Percentiles rank a stretch among this genome's conserved stretches.
Conservation (phyloP, 2,329 filamentous ascomycete genomes). For the Aspergillus amoenus region DNA sequence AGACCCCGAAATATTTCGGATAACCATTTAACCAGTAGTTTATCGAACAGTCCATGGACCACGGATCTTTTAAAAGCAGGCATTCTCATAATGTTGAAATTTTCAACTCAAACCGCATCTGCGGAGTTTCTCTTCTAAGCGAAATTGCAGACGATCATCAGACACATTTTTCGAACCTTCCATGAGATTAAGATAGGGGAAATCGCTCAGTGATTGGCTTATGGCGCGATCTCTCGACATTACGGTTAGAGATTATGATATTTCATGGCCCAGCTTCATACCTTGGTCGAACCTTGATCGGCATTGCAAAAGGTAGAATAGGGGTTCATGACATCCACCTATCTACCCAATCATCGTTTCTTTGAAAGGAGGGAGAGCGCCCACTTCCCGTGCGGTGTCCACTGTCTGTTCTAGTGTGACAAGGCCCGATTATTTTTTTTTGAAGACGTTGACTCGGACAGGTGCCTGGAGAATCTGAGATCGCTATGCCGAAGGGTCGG, state of each 20-base stretch:
- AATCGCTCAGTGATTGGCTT: background rate
- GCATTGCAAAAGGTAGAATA: background rate
- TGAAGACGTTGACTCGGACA: too few relatives aligned
- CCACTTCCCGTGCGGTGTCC: too few relatives aligned
- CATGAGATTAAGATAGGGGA: background rate
- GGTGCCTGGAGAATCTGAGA: too few relatives aligned
- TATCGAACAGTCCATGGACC: background rate
- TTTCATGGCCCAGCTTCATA: background rate
- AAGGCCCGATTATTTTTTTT: too few relatives aligned
- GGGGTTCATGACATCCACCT: background rate
- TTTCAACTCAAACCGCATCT: background rate
- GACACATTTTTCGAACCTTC: too few relatives aligned
- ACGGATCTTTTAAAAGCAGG: background rate
- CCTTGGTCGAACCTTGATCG: background rate
- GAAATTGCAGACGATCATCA: background rate
- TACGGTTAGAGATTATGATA: background rate
- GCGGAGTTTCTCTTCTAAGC: background rate
- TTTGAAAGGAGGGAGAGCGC: background rate
- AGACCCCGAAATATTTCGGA: too few relatives aligned
- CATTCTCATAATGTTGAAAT: background rate
- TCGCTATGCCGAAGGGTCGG: too few relatives aligned
- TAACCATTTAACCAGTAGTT: too few relatives aligned
- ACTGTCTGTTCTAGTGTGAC: too few relatives aligned
- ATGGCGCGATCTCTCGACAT: slow-evolving; percentile 10
- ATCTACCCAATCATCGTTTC: background rate